Percentiles rank a stretch among this genome's conserved stretches.
Conservation (phyloP, 2,329 filamentous ascomycete genomes). For the Beauveria scarabaeidicola region DNA sequence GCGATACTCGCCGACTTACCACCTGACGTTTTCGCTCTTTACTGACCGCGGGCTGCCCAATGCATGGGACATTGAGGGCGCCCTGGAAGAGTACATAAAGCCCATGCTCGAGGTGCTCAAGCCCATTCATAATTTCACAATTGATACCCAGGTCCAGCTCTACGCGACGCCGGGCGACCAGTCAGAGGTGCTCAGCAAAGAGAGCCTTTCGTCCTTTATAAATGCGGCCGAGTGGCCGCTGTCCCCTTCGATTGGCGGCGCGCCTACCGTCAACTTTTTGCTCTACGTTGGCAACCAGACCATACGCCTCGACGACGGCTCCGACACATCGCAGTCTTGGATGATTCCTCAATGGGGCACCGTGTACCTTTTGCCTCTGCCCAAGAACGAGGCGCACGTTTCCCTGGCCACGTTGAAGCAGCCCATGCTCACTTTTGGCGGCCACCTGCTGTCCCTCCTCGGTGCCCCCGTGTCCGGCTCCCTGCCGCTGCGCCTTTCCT, state of each 20-base stretch:
- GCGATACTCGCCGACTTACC: constrained; percentile 89
- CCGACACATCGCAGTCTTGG: constrained; percentile 59
- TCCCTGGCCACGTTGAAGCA: constrained; percentile 60
- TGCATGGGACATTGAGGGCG: constrained; percentile 82
- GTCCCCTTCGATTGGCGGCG: constrained; percentile 84
- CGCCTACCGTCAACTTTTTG: constrained; percentile 93
- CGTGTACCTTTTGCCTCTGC: constrained; percentile 49
- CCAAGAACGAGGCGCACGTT: constrained; percentile 41
- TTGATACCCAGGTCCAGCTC: constrained; percentile 92
- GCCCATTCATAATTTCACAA: constrained; percentile 86
- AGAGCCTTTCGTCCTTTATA: constrained; percentile 88
- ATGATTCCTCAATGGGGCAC: constrained; percentile 92
- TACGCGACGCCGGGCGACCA: constrained; percentile 68
- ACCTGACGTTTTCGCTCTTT: constrained; percentile 92
- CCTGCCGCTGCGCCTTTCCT: constrained; percentile 74
- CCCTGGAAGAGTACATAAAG: constrained; percentile 70
- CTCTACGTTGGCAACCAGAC: constrained; percentile 78
- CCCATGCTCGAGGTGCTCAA: constrained; percentile 73
- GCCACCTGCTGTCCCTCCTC: constrained; percentile 79
- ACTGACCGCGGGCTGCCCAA: constrained; percentile 70
- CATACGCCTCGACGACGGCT: constrained; percentile 42
- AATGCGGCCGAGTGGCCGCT: constrained; percentile 97
- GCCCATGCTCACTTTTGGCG: constrained; percentile 81
- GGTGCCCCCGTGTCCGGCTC: constrained; percentile 79
- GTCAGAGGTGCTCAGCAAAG: constrained; percentile 61